Conservation (phyloP, 1,139 yeast genomes). For the Yamadazyma siamensis region DNA sequence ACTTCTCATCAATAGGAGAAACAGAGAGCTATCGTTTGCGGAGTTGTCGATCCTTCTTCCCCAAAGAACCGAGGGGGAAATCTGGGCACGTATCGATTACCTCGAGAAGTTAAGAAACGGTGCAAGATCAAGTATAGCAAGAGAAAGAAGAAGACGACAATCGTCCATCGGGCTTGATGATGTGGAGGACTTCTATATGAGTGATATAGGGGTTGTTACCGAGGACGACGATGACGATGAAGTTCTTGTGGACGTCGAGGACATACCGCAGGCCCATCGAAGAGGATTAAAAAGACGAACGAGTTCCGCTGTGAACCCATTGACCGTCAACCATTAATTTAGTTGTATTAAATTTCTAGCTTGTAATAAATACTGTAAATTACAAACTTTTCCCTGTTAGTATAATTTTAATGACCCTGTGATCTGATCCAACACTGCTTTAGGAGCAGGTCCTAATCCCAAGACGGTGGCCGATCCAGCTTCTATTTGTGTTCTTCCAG, state of each 20-base stretch:
- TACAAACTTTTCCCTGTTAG: slow-evolving; percentile 23
- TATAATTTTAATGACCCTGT: slow-evolving; percentile 78
- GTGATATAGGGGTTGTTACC: slow-evolving; percentile 36
- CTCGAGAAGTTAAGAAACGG: slow-evolving; percentile 49
- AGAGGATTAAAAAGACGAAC: slow-evolving; percentile 40
- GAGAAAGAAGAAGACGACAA: slow-evolving; percentile 35
- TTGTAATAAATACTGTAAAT: slow-evolving; percentile 4
- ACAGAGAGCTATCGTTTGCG: slow-evolving; percentile 62
- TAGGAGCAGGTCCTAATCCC: slow-evolving; percentile 98
- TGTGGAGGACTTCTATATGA: slow-evolving; percentile 46
- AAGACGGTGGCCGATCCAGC: slow-evolving; percentile 94
- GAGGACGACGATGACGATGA: slow-evolving; percentile 34
- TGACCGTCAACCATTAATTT: slow-evolving; percentile 21
- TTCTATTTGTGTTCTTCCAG: slow-evolving; percentile 94
- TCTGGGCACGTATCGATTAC: slow-evolving; percentile 57
- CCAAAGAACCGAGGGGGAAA: slow-evolving; percentile 70
- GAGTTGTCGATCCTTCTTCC: slow-evolving; percentile 75
- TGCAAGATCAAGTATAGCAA: slow-evolving; percentile 30
- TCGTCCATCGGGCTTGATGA: slow-evolving; percentile 44
- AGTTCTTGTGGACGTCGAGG: slow-evolving; percentile 41
- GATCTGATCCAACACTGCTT: slow-evolving; percentile 69
- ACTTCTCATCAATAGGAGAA: slow-evolving; percentile 53
- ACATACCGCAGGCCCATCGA: slow-evolving; percentile 20
- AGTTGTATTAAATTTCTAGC: slow-evolving; percentile 2
- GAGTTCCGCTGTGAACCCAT: slow-evolving; percentile 44